Percentiles rank a stretch among this genome's conserved stretches.
Evolutionary conservation across 2,329 filamentous ascomycete genomes (phyloP).

Genomic region (Fusarium albosuccineum): DNA sequence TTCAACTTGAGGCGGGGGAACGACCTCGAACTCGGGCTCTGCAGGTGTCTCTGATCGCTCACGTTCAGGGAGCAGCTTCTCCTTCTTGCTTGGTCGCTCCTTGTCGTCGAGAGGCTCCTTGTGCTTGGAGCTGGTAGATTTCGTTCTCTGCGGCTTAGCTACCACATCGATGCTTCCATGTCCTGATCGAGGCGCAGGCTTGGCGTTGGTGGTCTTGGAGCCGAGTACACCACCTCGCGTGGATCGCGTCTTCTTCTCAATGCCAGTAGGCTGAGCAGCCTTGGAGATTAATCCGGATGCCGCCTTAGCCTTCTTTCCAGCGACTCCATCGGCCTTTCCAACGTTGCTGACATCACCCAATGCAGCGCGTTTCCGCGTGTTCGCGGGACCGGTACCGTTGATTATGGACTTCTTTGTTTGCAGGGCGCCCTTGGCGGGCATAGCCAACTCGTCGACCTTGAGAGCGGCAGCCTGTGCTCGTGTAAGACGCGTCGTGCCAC

Average conservation of each 20-base stretch:
- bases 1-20: constrained; percentile 23
- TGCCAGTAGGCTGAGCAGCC: constrained; percentile 81
- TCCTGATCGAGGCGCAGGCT: constrained; percentile 77
- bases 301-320: constrained; percentile 83
- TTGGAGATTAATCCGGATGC: constrained; percentile 77
- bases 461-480: constrained; percentile 89
- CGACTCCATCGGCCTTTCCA: constrained; percentile 78
- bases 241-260: constrained; percentile 76
- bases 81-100: constrained; percentile 77
- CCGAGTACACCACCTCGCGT: constrained; percentile 73
- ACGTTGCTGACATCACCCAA: constrained; percentile 97
- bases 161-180: constrained; percentile 70
- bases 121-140: constrained; percentile 68
- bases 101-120: constrained; percentile 70
- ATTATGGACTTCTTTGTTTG: constrained; percentile 77
- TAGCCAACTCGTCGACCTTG: constrained; percentile 72
- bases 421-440: constrained; percentile 71
- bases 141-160: constrained; percentile 75
- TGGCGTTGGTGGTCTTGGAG: constrained; percentile 75
- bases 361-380: constrained; percentile 80
- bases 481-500: constrained; percentile 83
- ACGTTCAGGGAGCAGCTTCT: constrained; percentile 52
- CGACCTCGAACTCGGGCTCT: constrained; percentile 41
- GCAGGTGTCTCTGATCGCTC: constrained; percentile 55
- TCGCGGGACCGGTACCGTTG: constrained; percentile 62